Base-by-base conservation (phyloP, 805 yeast genomes). In the Candida tibetensis region DNA sequence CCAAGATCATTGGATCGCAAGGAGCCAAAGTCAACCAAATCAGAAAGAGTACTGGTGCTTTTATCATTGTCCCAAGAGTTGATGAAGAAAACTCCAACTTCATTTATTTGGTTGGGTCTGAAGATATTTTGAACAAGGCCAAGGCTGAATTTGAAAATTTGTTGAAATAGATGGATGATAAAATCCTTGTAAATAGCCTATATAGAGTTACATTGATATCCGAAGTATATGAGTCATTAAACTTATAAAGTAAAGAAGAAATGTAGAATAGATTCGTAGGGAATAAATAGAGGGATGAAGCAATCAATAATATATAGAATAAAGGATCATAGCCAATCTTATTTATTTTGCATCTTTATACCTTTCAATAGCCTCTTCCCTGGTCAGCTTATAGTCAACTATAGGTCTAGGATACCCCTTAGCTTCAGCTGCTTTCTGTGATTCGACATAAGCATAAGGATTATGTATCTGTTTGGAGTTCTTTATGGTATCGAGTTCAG, bases 1-100 rank as follows among this genome's bases (percentile, higher is more conserved):
- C 82, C 41, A 76, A 71, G 56, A 69, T 87, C 37, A 76, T 88
- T 46, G 96, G 96, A 6, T 79, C 87, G 12, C 82, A 77, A 48
- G 96, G 96, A 32, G 62, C 79, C 25, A 79, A 76, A 44, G 69
- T 87, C 54, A 78, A 74, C 51, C 64, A 65, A 46, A 72, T 86
- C 42, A 79, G 93, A 66, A 65, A 66, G 18, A 65, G 71, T 41
- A 68, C 84, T 15, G 77, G 76, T 14, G 71, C 83, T 27, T 70
- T 76, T 40, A 75, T 85, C 44, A 69, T 71, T 34, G 78, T 85
- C 38, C 95, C 93, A 48, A 77, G 78, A 59, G 64, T 65, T 32
- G 60, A 58, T 32, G 84, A 80, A 44, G 66, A 71, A 44, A 53
- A 72, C 44, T 65, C 69, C 46, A 72, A 81, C 41, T 75, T 76